Evolutionary conservation across 192 early-diverging fungal species (phyloP).

Genomic region (Linnemannia elongata): DNA sequence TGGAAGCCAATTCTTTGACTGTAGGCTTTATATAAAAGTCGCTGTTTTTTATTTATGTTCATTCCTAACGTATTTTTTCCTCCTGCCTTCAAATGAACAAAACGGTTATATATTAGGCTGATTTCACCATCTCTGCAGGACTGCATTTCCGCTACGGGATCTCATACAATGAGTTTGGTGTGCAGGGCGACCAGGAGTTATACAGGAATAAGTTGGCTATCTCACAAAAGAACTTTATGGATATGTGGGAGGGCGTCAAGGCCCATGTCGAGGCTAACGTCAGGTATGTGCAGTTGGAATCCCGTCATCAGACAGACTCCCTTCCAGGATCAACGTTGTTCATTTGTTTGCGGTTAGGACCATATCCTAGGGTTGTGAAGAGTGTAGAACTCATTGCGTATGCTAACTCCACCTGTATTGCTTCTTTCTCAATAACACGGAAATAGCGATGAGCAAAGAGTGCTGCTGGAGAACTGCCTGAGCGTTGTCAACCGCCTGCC

Average conservation of each 20-base stretch:
- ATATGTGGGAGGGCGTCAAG: conserved; percentile 69
- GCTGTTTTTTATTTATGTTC: background rate
- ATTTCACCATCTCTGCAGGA: conserved; percentile 74
- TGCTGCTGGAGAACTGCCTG: conserved; percentile 65
- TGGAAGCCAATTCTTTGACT: background rate
- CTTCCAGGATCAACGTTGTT: background rate
- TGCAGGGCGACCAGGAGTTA: conserved; percentile 66
- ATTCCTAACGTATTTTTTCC: background rate
- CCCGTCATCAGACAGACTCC: background rate
- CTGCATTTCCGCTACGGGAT: conserved; percentile 74
- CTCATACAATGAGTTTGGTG: conserved; percentile 72
- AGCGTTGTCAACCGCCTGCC: conserved; percentile 68
- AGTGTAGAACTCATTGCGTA: too few relatives aligned
- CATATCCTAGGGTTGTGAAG: too few relatives aligned
- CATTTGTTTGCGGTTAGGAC: background rate
- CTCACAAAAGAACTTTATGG: conserved; percentile 65
- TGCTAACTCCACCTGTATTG: too few relatives aligned
- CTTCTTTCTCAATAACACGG: too few relatives aligned
- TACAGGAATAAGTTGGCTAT: conserved; percentile 64
- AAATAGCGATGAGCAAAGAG: conserved; percentile 62
- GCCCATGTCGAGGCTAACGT: conserved; percentile 65
- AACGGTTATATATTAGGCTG: conserved; percentile 54
- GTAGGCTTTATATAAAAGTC: too few relatives aligned
- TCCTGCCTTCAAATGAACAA: background rate
- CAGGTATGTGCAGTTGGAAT: conserved; percentile 52